A percentile compares a stretch with the other conserved stretches of the same genome.
Evolutionary conservation across 2,329 filamentous ascomycete genomes (phyloP).

Genomic region (Monosporascus sp.): DNA sequence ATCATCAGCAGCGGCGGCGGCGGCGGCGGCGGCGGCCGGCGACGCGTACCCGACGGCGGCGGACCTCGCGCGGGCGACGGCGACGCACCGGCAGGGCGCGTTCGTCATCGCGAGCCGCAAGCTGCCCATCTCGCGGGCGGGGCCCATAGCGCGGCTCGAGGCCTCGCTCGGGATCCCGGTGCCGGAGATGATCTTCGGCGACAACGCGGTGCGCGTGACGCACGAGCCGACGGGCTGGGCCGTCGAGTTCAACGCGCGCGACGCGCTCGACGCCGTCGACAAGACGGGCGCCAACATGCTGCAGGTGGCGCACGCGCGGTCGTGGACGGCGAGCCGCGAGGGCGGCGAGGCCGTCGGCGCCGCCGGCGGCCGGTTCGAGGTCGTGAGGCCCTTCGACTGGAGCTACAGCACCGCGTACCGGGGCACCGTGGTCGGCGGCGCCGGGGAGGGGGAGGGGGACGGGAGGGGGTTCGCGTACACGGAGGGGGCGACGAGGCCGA

Average conservation of each 20-base stretch:
- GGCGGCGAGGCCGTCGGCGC: conserved; percentile 75
- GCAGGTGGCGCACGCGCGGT: conserved; percentile 85
- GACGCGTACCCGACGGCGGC: conserved; percentile 51
- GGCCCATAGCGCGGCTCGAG: conserved; percentile 81
- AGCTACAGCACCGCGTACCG: conserved; percentile 88
- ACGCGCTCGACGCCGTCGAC: conserved; percentile 85
- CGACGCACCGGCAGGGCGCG: conserved; percentile 51
- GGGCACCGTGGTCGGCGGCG: conserved; percentile 53
- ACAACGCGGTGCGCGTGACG: conserved; percentile 75
- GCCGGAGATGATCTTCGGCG: conserved; percentile 99
- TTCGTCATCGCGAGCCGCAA: conserved; percentile 81
- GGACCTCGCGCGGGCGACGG: conserved; percentile 49
- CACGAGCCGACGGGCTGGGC: conserved; percentile 73
- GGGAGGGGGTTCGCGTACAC: too few relatives aligned
- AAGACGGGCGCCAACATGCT: conserved; percentile 91
- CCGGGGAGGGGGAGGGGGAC: neutral
- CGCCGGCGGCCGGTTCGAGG: conserved; percentile 69
- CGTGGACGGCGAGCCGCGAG: conserved; percentile 68
- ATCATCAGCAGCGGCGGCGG: too few relatives aligned
- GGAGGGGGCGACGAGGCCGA: conserved; percentile 37
- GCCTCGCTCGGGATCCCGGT: conserved; percentile 75
- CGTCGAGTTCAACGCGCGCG: conserved; percentile 76
- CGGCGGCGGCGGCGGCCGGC: conserved; percentile 31
- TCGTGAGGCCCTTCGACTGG: conserved; percentile 97
- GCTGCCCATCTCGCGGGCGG: conserved; percentile 89